Evolutionary conservation across 2,329 filamentous ascomycete species (phyloP).

Genomic region (Berkeleyomyces basicola): DNA sequence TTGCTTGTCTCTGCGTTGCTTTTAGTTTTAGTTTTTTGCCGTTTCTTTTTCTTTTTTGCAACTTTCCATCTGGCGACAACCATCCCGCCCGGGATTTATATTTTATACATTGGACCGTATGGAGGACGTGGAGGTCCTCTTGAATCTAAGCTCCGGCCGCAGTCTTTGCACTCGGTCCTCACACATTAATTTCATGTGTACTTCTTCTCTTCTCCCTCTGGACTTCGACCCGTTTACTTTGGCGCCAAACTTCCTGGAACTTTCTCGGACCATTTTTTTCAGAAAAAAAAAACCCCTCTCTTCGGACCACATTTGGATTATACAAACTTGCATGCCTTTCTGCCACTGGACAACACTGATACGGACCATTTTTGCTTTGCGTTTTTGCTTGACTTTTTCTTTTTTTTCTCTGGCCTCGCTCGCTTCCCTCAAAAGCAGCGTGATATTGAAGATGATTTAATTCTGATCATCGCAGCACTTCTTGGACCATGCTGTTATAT

Average conservation of each 20-base stretch:
- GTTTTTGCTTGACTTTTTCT: background rate
- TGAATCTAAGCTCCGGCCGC: background rate
- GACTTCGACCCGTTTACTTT: constrained; percentile 1
- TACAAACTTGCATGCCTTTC: background rate
- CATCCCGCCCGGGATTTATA: background rate
- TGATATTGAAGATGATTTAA: background rate
- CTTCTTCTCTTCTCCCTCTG: background rate
- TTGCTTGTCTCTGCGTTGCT: constrained; percentile 4
- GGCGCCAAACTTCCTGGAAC: constrained; percentile 4
- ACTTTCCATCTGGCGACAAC: constrained; percentile 15
- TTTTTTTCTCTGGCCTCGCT: background rate
- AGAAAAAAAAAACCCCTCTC: background rate
- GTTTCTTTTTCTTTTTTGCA: constrained; percentile 19
- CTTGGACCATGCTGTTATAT: background rate
- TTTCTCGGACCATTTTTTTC: background rate
- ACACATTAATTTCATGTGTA: constrained; percentile 1
- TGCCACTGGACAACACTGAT: constrained; percentile 2
- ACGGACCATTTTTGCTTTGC: constrained; percentile 9
- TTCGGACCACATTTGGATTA: background rate
- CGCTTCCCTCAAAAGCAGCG: background rate
- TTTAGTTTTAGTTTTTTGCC: constrained; percentile 17
- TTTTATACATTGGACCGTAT: background rate
- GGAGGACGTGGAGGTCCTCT: background rate
- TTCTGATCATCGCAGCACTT: background rate
- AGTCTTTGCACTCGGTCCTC: background rate